These are phyloP conservation scores for Xylaria curta DNA, from an alignment of 495 filamentous ascomycete genomes.

Conservation along the genomic window DNA sequence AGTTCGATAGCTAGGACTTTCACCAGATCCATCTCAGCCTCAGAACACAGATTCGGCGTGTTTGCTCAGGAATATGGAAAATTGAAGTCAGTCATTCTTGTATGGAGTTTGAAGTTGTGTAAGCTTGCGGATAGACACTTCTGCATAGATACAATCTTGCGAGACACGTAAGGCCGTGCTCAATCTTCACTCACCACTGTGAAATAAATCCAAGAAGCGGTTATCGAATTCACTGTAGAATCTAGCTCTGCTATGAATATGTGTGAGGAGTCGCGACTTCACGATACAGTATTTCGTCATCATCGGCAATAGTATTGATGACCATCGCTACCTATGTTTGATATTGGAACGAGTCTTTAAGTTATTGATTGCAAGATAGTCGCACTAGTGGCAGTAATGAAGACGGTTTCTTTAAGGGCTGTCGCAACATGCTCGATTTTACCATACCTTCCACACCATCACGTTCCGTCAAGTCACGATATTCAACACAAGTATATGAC, in stretches of 20 bases:
- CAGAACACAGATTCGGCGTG: not conserved
- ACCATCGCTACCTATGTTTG: conserved; percentile 55
- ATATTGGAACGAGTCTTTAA: conserved; percentile 66
- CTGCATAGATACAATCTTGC: not conserved
- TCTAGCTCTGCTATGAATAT: not conserved
- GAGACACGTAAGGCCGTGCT: not conserved
- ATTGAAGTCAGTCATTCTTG: not conserved
- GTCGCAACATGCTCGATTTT: conserved; percentile 91
- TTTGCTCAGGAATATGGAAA: not conserved
- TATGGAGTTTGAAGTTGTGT: not conserved
- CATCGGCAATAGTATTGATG: conserved; percentile 50
- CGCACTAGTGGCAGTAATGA: conserved; percentile 59
- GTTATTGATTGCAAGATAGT: conserved; percentile 74
- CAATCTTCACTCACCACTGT: not conserved
- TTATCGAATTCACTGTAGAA: not conserved
- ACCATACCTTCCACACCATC: not conserved
- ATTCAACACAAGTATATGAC: not conserved
- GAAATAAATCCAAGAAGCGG: not conserved
- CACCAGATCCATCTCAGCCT: not conserved
- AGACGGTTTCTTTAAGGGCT: conserved; percentile 91
- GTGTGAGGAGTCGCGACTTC: not conserved
- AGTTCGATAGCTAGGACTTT: not conserved
- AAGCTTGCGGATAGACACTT: not conserved
- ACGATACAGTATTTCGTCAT: not conserved
- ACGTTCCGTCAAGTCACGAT: not conserved